Base-by-base conservation (phyloP, 2,329 filamentous ascomycete genomes). In the Alternaria hordeiaustralica region DNA sequence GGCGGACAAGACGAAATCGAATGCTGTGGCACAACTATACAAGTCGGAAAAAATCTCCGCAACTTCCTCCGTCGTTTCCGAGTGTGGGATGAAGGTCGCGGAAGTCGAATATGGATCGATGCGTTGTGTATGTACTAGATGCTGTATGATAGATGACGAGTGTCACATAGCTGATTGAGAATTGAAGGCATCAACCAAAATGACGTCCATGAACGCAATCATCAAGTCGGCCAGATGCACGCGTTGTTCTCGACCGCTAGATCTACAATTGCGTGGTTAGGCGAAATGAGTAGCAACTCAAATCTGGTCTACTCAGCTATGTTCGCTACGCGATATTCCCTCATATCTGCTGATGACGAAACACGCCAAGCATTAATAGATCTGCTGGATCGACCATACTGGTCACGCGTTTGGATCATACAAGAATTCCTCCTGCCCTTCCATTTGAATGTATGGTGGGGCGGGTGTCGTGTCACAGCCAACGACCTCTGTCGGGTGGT, bases 281-380 rank as follows among this genome's bases (percentile, higher is more conserved):
- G 36, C 0, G 36, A 41, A 18, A 1, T 3, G 8, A 1, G 1
- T 9, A 1, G 9, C 36, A 11, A 41, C 4, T 41, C 36, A 0
- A 8, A 18, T 10, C 15, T n/a, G 1, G 33, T 5, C 15, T n/a
- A 36, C 33, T 36, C 3, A 4, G 13, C 33, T 7, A 5, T n/a
- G 8, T 10, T 28, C 30, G 30, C 30, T 15, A 6, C 30, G 15
- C 30, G 30, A 8, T 4, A 12, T 0, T 28, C 26, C 26, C 26
- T n/a, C n/a, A n/a, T n/a, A n/a, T n/a, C n/a, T n/a, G n/a, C n/a
- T n/a, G n/a, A n/a, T n/a, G n/a, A n/a, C n/a, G n/a, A n/a, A n/a
- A 33, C 30, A 15, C 30, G 30, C 30, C 1, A 2, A 15, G 30
- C 13, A 6, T 6, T 36, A 3, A 12, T 0, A 15, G 30, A 8